phyloP scores from a whole-genome alignment of 1,139 yeast genomes.

The Kodamaea derodonti region DNA sequence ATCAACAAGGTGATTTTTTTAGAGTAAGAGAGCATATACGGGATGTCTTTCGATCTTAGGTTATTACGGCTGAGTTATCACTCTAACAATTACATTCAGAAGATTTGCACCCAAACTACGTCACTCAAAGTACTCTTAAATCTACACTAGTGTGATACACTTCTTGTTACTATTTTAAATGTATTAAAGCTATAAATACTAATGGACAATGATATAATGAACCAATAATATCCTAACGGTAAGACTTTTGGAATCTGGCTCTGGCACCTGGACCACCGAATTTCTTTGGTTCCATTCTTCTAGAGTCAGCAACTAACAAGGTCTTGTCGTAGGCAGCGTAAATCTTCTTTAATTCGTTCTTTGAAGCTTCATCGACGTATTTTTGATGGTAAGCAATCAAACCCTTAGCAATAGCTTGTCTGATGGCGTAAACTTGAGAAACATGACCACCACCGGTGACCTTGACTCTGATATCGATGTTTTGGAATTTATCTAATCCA shows the following conservation, averaged over 20 bases:
- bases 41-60: too few relatives aligned
- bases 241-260: constrained; percentile 99
- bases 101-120: too few relatives aligned
- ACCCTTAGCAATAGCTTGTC: constrained; percentile 99
- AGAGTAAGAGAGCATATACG: too few relatives aligned
- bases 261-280: constrained; percentile 99
- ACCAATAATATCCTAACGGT: constrained; percentile 66
- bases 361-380: constrained; percentile 98
- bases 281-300: constrained; percentile 99
- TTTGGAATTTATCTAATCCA: constrained; percentile 98
- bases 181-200: constrained; percentile 15
- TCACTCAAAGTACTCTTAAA: too few relatives aligned
- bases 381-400: constrained; percentile 99
- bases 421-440: constrained; percentile 96
- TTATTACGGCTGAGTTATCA: too few relatives aligned
- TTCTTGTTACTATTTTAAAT: constrained; percentile 3
- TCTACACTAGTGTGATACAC: too few relatives aligned
- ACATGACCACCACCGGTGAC: constrained; percentile 99
- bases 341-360: constrained; percentile 98
- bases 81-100: too few relatives aligned
- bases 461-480: constrained; percentile 97
- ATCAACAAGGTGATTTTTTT: too few relatives aligned
- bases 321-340: constrained; percentile 98
- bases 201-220: constrained; percentile 10
- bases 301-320: constrained; percentile 94